Evolutionary conservation across 2,329 filamentous ascomycete genomes (phyloP).

Genomic region (Fusarium proliferatum): DNA sequence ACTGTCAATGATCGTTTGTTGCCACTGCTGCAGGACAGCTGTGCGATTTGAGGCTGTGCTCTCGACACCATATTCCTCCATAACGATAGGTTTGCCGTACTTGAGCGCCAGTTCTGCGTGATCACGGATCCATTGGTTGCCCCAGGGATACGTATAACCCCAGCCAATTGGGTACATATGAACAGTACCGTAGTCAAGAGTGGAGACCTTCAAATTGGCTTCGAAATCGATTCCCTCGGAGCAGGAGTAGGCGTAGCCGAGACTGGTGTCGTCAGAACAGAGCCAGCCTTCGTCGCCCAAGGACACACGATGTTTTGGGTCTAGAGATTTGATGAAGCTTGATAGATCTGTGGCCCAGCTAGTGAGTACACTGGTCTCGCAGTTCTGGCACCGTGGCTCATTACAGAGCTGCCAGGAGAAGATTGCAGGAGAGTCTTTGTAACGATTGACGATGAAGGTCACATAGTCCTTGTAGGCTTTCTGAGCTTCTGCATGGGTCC

Average conservation of each 20-base stretch:
- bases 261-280: neutral
- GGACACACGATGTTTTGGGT: neutral
- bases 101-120: neutral
- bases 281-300: constrained; percentile 2
- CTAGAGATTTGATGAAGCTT: neutral
- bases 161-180: constrained; percentile 7
- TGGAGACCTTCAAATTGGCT: neutral
- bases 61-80: constrained; percentile 1
- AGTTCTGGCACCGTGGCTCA: constrained; percentile 1
- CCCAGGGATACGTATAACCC: constrained; percentile 1
- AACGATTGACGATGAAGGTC: neutral
- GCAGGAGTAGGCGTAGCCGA: neutral
- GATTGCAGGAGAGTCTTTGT: neutral
- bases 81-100: neutral
- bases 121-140: constrained; percentile 7
- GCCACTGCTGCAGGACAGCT: neutral
- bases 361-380: neutral
- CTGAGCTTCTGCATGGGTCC: neutral
- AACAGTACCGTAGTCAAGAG: neutral
- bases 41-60: neutral
- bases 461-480: neutral
- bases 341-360: neutral
- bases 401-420: constrained; percentile 10
- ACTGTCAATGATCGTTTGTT: neutral
- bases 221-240: neutral